phyloP scores from a whole-genome alignment of 257 asterid genomes.

The Eucommia ulmoides region DNA sequence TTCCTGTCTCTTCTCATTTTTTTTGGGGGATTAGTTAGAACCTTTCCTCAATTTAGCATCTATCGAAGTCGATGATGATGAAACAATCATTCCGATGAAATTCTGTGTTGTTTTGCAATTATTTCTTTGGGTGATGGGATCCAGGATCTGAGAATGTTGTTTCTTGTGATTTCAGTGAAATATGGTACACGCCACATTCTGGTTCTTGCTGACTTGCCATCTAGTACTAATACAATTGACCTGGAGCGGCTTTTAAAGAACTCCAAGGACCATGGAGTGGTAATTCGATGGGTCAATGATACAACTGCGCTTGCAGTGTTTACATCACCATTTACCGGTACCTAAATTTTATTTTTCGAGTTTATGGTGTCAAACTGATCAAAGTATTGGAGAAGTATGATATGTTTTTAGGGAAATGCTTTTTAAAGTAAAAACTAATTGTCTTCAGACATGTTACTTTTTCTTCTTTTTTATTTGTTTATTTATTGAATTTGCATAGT shows the following conservation, averaged over 20 bases:
- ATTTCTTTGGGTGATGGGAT: neutral
- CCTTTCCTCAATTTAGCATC: too few species aligned
- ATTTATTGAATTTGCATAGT: neutral
- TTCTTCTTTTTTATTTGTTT: too few species aligned
- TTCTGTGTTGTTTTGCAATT: neutral
- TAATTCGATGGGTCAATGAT: slow-evolving; percentile 88
- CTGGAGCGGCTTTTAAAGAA: slow-evolving; percentile 56
- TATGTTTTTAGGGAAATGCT: too few species aligned
- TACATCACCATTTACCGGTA: slow-evolving; percentile 72
- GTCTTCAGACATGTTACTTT: neutral
- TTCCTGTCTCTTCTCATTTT: too few species aligned
- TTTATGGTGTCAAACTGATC: slow-evolving; percentile 5
- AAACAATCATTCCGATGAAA: too few species aligned
- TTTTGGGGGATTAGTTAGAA: too few species aligned
- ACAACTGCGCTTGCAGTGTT: slow-evolving; percentile 80
- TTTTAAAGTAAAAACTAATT: neutral
- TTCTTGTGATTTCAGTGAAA: slow-evolving; percentile 24
- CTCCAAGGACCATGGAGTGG: slow-evolving; percentile 56
- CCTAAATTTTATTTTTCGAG: slow-evolving; percentile 4
- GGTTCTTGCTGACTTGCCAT: slow-evolving; percentile 61
- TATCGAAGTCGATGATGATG: too few species aligned
- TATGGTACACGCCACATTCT: slow-evolving; percentile 69
- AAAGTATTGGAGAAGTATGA: too few species aligned
- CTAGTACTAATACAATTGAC: slow-evolving; percentile 57
- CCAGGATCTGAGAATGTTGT: neutral